phyloP scores from a whole-genome alignment of 192 early-diverging fungal species.

The Podila epicladia region DNA sequence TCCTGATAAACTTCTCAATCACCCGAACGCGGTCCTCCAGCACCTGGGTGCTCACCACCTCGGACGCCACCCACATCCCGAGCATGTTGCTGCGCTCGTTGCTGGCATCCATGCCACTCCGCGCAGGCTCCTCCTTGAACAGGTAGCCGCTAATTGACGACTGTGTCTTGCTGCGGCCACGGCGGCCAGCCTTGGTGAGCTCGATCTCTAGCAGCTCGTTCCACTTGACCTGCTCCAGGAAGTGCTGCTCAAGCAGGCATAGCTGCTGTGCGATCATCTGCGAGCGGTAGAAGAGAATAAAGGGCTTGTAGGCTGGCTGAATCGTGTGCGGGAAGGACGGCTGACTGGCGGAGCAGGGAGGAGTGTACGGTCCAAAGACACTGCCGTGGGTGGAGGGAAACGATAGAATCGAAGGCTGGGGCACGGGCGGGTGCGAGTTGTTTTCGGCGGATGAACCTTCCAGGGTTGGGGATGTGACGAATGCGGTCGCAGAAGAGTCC shows the following conservation, averaged over 20 bases:
- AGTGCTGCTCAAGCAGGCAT: constrained; percentile 60
- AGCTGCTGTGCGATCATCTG: constrained; percentile 64
- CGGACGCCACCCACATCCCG: constrained; percentile 68
- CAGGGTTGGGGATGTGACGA: not conserved
- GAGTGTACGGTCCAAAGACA: not conserved
- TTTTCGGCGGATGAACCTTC: not conserved
- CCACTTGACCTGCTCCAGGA: constrained; percentile 62
- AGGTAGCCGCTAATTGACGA: constrained; percentile 32
- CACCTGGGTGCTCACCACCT: constrained; percentile 55
- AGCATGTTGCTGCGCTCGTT: constrained; percentile 45
- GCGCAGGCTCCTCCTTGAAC: constrained; percentile 12
- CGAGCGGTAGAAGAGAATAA: constrained; percentile 60
- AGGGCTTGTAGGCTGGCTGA: constrained; percentile 39
- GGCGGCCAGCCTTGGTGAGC: constrained; percentile 48
- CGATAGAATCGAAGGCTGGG: constrained; percentile 1
- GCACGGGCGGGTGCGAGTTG: not conserved
- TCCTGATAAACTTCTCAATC: constrained; percentile 70
- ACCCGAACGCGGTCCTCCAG: constrained; percentile 61
- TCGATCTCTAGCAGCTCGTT: constrained; percentile 60
- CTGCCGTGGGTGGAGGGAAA: constrained; percentile 2
- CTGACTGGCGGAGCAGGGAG: too few relatives aligned
- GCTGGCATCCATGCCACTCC: constrained; percentile 36
- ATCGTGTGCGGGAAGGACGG: not conserved
- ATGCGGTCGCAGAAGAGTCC: not conserved
- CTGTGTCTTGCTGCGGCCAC: constrained; percentile 8